phyloP scores from a whole-genome alignment of 2,329 filamentous ascomycete genomes.

The Plenodomus tracheiphilus region DNA sequence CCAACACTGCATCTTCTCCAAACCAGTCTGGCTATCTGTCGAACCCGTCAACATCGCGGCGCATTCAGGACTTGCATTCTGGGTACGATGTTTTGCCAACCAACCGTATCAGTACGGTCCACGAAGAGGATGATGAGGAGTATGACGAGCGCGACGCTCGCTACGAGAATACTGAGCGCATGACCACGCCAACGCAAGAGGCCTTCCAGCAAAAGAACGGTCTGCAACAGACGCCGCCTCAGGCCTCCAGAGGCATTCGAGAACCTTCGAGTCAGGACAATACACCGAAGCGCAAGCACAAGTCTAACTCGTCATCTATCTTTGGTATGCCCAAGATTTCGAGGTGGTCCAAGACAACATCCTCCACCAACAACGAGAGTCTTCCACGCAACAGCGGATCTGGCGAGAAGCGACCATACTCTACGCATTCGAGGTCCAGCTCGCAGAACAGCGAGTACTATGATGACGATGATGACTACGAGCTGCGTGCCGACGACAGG shows the following conservation, averaged over 20 bases:
- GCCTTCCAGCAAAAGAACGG: slow-evolving; percentile 43
- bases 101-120: slow-evolving; percentile 87
- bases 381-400: slow-evolving; percentile 66
- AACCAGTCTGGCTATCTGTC: slow-evolving; percentile 78
- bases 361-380: slow-evolving; percentile 80
- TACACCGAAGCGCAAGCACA: slow-evolving; percentile 83
- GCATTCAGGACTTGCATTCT: slow-evolving; percentile 50
- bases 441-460: slow-evolving; percentile 72
- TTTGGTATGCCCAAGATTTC: slow-evolving; percentile 83
- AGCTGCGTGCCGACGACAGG: slow-evolving; percentile 62
- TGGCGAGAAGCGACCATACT: slow-evolving; percentile 64
- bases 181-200: slow-evolving; percentile 65
- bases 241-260: slow-evolving; percentile 41
- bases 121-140: slow-evolving; percentile 79
- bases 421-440: slow-evolving; percentile 72
- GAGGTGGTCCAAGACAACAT: slow-evolving; percentile 94
- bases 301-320: slow-evolving; percentile 78
- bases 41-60: slow-evolving; percentile 57
- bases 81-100: slow-evolving; percentile 61
- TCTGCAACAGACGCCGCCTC: slow-evolving; percentile 58
- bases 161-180: slow-evolving; percentile 61
- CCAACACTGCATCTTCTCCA: slow-evolving; percentile 72
- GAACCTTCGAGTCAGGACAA: slow-evolving; percentile 73
- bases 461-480: slow-evolving; percentile 60
- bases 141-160: slow-evolving; percentile 64